Base-by-base conservation (phyloP, 2,329 filamentous ascomycete genomes). In the Fusarium nurragi region DNA sequence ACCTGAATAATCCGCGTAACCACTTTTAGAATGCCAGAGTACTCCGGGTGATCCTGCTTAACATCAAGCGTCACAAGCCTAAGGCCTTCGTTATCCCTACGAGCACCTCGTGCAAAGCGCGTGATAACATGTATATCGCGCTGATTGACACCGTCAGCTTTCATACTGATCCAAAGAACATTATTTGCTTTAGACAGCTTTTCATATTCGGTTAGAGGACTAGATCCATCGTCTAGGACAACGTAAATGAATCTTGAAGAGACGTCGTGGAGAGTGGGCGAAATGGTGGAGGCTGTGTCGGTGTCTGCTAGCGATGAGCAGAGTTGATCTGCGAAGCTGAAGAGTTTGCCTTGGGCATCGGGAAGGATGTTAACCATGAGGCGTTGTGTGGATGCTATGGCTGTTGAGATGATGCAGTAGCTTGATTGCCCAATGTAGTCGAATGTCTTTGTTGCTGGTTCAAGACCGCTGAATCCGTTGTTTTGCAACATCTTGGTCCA, bases 361-460 rank as follows among this genome's bases (percentile, higher is more conserved):
- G 45, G 26, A 0, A 67, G 4, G 2, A 66, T 52, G 2, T 48
- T 60, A 2, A 41, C 23, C 34, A 66, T 63, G 1, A 43, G 4
- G 1, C 6, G 36, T 1, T 25, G 22, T 1, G 40, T 37, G 0
- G 28, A 41, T 1, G 18, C 4, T 0, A 66, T 11, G 0, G 63
- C 53, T 13, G 63, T 39, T 13, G 63, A 46, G 4, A 64, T 10
- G 2, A 43, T 7, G 0, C 58, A 67, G 11, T 64, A 67, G 3
- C 47, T 54, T 0, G 48, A 40, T 12, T 67, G 63, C 0, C 63
- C 63, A 4, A 66, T 21, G 4, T 47, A 28, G 3, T 60, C 63
- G n/a, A 66, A 67, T 1, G 12, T 52, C 5, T 22, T 67, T 0
- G 63, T 64, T 4, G 58, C 58, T 14, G 63, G 63, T 13, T 66